Base-by-base conservation (phyloP, 179 eudicot species). In the Silene noctiflora region DNA sequence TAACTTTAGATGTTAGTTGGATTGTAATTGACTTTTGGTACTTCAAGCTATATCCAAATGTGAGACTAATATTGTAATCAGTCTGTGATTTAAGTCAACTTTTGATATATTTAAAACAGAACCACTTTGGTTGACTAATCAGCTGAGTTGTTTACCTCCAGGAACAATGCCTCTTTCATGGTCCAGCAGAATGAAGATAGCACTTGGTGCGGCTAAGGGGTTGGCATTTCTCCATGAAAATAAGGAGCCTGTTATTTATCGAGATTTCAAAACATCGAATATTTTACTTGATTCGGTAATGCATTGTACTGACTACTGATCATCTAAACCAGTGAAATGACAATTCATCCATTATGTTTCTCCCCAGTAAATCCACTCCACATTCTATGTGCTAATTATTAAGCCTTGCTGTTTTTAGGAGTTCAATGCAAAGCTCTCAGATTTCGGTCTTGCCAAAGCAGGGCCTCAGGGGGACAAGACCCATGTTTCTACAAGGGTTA, bases 391-490 rank as follows among this genome's bases (percentile, higher is more conserved):
- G 44, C 53, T 71, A 56, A 75, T n/a, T 44, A 44, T 56, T n/a
- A 55, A 60, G 44, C 46, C 12, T 24, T 76, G 66, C 77, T 4
- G 66, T 25, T 74, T 73, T 67, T 74, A 85, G 88, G 88, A 85
- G 73, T 85, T 85, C 79, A 85, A 85, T 78, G 88, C 88, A 48
- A 85, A 85, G 86, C 88, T 85, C 21, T 85, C 88, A 10, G 88
- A 85, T 78, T 85, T 85, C 25, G 88, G 88, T 70, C 84, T 85
- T 46, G 88, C 88, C 42, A 85, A 83, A 76, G 88, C 88, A 64
- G 88, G 88, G 62, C 88, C 88, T 75, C 84, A 85, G 62, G 88
- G 88, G 61, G 88, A 85, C 80, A 85, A 85, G 63, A 85, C 88
- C 10, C 88, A 85, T 78, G 88, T 85, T 71, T 85, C 88, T 48